Evolutionary conservation across 2,329 filamentous ascomycete genomes (phyloP).

Genomic region (Claviceps pazoutovae): DNA sequence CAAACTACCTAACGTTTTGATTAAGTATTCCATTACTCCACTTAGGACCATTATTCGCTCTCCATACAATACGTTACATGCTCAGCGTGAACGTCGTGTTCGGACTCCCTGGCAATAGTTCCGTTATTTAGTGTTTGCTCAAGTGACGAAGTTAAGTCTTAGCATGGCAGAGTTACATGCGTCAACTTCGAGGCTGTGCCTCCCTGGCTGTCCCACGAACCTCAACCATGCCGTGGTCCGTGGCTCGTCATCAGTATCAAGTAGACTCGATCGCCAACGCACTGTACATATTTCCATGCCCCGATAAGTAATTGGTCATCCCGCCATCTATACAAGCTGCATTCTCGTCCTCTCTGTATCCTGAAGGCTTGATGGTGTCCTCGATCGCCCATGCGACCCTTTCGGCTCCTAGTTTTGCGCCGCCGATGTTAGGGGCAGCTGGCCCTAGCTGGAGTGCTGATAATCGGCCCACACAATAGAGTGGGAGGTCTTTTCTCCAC

Average conservation of each 20-base stretch:
- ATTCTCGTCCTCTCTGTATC: conserved; percentile 4
- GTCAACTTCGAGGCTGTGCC: background rate
- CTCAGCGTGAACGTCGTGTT: no score
- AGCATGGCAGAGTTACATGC: background rate
- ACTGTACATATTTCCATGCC: conserved; percentile 23
- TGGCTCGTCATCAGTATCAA: background rate
- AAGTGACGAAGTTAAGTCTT: background rate
- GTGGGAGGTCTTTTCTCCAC: conserved; percentile 58
- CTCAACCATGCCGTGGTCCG: background rate
- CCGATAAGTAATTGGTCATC: conserved; percentile 18
- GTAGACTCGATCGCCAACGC: conserved; percentile 9
- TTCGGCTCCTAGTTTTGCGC: conserved; percentile 59
- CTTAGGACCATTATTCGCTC: no score
- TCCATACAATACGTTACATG: no score
- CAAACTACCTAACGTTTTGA: no score
- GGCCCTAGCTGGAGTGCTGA: conserved; percentile 57
- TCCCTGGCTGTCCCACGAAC: background rate
- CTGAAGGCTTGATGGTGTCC: conserved; percentile 27
- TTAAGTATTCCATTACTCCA: no score
- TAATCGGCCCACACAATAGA: conserved; percentile 57
- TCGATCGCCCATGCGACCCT: conserved; percentile 58
- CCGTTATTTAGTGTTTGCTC: no score
- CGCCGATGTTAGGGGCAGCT: conserved; percentile 59
- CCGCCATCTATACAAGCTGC: conserved; percentile 1
- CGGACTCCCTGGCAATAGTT: no score